phyloP scores from a whole-genome alignment of 768 basidiomycete species.

The Phaeotremella skinneri region DNA sequence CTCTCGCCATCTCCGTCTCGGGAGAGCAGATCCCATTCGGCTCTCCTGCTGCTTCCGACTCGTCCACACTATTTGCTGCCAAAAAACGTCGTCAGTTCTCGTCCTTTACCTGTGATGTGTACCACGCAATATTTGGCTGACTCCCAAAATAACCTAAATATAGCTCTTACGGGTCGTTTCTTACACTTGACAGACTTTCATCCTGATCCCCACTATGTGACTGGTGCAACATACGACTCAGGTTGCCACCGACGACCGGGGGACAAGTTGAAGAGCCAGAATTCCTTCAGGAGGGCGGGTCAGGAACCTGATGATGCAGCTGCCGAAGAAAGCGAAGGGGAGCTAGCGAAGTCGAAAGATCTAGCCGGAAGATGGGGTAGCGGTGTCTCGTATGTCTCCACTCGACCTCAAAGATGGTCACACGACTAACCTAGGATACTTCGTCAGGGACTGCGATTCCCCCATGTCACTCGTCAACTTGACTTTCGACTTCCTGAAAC shows the following conservation, averaged over 20 bases:
- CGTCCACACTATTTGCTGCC: background rate
- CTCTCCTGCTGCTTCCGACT: background rate
- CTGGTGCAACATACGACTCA: conserved; percentile 39
- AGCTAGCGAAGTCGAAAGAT: conserved; percentile 17
- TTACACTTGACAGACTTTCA: conserved; percentile 51
- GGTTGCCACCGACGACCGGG: conserved; percentile 42
- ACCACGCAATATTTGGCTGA: too few relatives aligned
- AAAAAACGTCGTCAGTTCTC: background rate
- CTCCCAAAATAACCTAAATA: background rate
- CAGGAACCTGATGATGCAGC: conserved; percentile 17
- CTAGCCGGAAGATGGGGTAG: conserved; percentile 49
- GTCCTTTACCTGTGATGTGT: too few relatives aligned
- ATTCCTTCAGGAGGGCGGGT: too few relatives aligned
- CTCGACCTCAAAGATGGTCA: conserved; percentile 1
- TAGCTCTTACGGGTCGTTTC: conserved; percentile 47
- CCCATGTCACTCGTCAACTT: conserved; percentile 74
- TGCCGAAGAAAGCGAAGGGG: conserved; percentile 14
- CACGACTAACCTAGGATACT: background rate
- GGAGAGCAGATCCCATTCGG: background rate
- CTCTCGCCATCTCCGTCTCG: background rate
- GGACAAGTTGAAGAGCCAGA: conserved; percentile 29
- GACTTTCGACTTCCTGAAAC: conserved; percentile 74
- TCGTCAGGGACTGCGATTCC: conserved; percentile 61
- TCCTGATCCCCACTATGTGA: conserved; percentile 47
- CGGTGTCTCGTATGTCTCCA: conserved; percentile 36